Evolutionary conservation across 805 yeast genomes (phyloP).

Genomic region (Nakazawaea anatomiae): DNA sequence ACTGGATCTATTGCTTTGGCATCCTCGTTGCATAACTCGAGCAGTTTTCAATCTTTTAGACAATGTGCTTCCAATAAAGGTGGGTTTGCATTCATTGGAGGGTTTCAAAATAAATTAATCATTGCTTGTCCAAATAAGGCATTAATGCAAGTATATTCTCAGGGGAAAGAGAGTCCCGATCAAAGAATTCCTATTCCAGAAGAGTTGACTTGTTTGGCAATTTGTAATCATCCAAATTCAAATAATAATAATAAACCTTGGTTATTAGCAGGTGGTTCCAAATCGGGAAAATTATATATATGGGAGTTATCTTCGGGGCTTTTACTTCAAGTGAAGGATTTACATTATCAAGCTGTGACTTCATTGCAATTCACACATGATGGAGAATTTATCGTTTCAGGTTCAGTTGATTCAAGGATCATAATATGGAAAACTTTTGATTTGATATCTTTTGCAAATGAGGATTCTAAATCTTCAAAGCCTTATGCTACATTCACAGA

Average conservation of each 20-base stretch:
- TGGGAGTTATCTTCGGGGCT: constrained; percentile 85
- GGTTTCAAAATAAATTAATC: constrained; percentile 44
- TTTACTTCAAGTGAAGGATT: constrained; percentile 64
- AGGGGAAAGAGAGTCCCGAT: constrained; percentile 66
- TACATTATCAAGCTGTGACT: constrained; percentile 77
- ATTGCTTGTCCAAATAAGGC: constrained; percentile 71
- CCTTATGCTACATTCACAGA: constrained; percentile 58
- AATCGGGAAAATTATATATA: constrained; percentile 69
- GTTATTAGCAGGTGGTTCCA: constrained; percentile 68
- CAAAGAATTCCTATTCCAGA: constrained; percentile 86
- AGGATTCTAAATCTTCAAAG: constrained; percentile 31
- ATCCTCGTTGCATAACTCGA: constrained; percentile 40
- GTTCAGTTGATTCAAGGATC: constrained; percentile 78
- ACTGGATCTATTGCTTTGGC: constrained; percentile 21
- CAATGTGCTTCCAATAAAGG: constrained; percentile 41
- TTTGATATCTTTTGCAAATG: constrained; percentile 31
- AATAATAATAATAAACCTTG: constrained; percentile 24
- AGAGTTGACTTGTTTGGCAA: constrained; percentile 51
- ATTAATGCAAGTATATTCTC: constrained; percentile 62
- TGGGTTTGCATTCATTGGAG: constrained; percentile 39
- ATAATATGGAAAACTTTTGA: constrained; percentile 69
- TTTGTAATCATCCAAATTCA: constrained; percentile 28
- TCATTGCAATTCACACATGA: constrained; percentile 54
- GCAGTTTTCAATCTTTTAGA: constrained; percentile 44
- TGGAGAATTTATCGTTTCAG: constrained; percentile 62